Evolutionary conservation across 2,329 filamentous ascomycete species (phyloP).

Genomic region (Fusarium secorum): DNA sequence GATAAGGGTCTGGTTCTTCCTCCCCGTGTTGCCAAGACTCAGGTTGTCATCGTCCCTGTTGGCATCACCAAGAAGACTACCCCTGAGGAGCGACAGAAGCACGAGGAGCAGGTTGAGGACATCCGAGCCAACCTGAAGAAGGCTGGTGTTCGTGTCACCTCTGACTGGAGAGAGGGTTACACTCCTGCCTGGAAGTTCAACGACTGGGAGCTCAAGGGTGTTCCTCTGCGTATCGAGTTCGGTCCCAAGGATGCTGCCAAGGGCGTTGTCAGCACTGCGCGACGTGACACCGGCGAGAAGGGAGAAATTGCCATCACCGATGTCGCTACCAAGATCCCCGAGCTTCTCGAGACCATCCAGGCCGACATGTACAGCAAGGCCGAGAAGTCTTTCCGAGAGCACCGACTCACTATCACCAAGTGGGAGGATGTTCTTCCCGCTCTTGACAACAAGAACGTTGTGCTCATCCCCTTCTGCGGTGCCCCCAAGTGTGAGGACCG

Average conservation of each 20-base stretch:
- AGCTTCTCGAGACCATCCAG: conserved; percentile 90
- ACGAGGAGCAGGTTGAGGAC: conserved; percentile 77
- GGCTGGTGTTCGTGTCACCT: conserved; percentile 78
- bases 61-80: conserved; percentile 89
- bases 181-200: conserved; percentile 98
- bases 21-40: conserved; percentile 85
- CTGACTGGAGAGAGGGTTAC: conserved; percentile 89
- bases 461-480: conserved; percentile 90
- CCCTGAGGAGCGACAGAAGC: conserved; percentile 77
- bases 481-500: conserved; percentile 85
- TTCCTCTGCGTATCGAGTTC: conserved; percentile 93
- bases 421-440: conserved; percentile 94
- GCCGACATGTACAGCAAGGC: conserved; percentile 80
- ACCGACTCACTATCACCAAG: conserved; percentile 81
- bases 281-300: conserved; percentile 89
- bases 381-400: conserved; percentile 77
- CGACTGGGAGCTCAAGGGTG: conserved; percentile 97
- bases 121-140: conserved; percentile 74
- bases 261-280: conserved; percentile 82
- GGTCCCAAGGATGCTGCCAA: conserved; percentile 93
- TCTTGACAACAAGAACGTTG: conserved; percentile 90
- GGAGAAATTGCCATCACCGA: conserved; percentile 78
- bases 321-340: conserved; percentile 75
- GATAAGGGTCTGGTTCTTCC: conserved; percentile 95
- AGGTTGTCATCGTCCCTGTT: conserved; percentile 88